Evolutionary conservation across 2,329 filamentous ascomycete genomes (phyloP), one percentile per base, ranked within the genome.

Genomic region (Neonectria ditissima): DNA sequence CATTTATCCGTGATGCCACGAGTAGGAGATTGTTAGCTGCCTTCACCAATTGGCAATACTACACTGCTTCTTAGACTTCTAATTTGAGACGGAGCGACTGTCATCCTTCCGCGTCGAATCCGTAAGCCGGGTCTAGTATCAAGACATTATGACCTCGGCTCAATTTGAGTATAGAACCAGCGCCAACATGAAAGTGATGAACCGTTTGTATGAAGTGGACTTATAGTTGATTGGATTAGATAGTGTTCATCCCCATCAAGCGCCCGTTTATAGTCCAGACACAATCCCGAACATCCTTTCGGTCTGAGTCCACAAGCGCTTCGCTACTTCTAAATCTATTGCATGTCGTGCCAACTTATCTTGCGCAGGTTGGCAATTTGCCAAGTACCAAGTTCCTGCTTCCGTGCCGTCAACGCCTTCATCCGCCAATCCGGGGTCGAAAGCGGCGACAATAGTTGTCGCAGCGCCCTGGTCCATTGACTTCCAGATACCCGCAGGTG

Each of bases 231-330:
- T 13, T 16, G 9, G 3, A 0, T 1, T 14, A 6, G 5, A 45
- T 5, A 24, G 5, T 22, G 43, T 7, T 6, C 3, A 2, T 16
- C 34, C 5, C 13, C 34, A 37, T 7, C 1, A 7, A 13, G 10
- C 14, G 22, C 6, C 10, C 3, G 11, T 24, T 41, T n/a, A 20
- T 9, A 50, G 24, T 18, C 5, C 44, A n/a, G 53, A 62, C 26
- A 26, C 30, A 18, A 62, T 62, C 4, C 18, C 41, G 4, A 62
- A 20, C 63, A 65, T 65, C 37, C 50, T 65, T 47, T 62, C 59
- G 6, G 63, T 65, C 43, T 62, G 48, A 2, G 26, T 48, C 71
- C 71, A 73, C 1, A 73, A 48, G 24, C 55, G 59, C 52, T 65
- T 57, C 0, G 67, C 69, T 6, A 18, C 44, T 28, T 44, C 53